Base-by-base conservation (phyloP, 768 basidiomycete genomes). In the Leccinum sublutescens region DNA sequence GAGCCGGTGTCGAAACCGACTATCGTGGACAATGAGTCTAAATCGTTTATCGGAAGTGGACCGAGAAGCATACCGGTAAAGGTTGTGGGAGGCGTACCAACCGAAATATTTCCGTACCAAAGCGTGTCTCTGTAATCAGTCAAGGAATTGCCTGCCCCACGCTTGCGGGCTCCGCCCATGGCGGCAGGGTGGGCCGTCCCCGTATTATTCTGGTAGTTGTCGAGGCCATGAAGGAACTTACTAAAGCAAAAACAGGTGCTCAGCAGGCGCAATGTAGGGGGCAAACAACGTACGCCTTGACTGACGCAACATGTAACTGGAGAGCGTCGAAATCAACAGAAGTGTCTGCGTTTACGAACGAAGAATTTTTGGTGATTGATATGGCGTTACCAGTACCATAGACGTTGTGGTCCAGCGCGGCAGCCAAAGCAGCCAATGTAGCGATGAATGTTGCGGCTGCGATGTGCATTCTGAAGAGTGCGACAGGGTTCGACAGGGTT, bases 1-100 rank as follows among this genome's bases (percentile, higher is more conserved):
- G 62, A 66, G 27, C 71, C 71, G 19, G 71, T 71, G 47, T 72
- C 71, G 43, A 70, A 68, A 53, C 58, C 60, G 45, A 68, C 63
- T 64, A 27, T 17, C 25, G 15, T 8, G 14, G 17, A n/a, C 8
- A 38, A 34, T 38, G 40, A 36, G 21, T 10, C 31, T 45, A 1
- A 25, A 48, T 15, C 47, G 15, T 48, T 25, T 25, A 25, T 48
- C 6, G 14, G 23, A 15, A 48, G 19, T 48, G 23, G 12, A 48
- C 17, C 17, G n/a, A 8, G 12, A 38, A 47, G 17, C 34, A 14
- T 34, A 62, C 60, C 54, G 8, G 52, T 59, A 23, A 56, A 62
- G 2, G 1, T 11, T 4, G 36, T 3, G 12, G 61, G 5, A 10
- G 61, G 63, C 1, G 58, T 64, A 17, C 63, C 63, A 11, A 59